These are phyloP conservation scores for Kwoniella mangroviensis DNA, from an alignment of 768 basidiomycete species.

Conservation along the genomic window DNA sequence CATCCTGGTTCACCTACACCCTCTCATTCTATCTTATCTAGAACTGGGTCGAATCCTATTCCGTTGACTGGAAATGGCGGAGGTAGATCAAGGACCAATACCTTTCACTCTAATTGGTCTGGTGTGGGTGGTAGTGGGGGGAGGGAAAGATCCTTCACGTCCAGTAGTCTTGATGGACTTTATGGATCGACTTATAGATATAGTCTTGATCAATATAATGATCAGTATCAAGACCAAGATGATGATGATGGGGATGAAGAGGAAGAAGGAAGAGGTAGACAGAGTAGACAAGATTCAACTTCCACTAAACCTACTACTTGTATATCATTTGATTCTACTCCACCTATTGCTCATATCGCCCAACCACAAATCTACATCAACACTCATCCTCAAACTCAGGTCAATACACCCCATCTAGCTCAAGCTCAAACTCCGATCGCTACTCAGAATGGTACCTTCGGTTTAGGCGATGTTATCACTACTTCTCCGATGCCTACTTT, in stretches of 20 bases:
- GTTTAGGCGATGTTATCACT: slow-evolving; percentile 9
- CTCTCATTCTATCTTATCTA: slow-evolving; percentile 64
- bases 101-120: slow-evolving; percentile 27
- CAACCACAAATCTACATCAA: slow-evolving; percentile 61
- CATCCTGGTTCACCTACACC: slow-evolving; percentile 84
- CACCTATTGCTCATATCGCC: slow-evolving; percentile 87
- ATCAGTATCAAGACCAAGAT: slow-evolving; percentile 9
- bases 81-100: slow-evolving; percentile 25
- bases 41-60: slow-evolving; percentile 24
- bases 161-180: slow-evolving; percentile 17
- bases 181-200: slow-evolving; percentile 17
- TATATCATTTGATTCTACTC: slow-evolving; percentile 79
- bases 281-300: slow-evolving; percentile 35
- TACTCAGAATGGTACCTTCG: slow-evolving; percentile 1
- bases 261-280: slow-evolving; percentile 58
- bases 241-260: slow-evolving; percentile 63
- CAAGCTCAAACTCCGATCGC: not conserved
- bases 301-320: slow-evolving; percentile 95
- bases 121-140: slow-evolving; percentile 1
- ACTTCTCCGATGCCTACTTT: not conserved
- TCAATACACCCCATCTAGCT: not conserved
- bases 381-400: not conserved
- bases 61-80: slow-evolving; percentile 7
- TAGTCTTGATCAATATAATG: not conserved
- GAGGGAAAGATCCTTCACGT: slow-evolving; percentile 4